Base-by-base conservation (phyloP, 805 yeast genomes). In the Cyberlindnera nakhonratchasimensis region DNA sequence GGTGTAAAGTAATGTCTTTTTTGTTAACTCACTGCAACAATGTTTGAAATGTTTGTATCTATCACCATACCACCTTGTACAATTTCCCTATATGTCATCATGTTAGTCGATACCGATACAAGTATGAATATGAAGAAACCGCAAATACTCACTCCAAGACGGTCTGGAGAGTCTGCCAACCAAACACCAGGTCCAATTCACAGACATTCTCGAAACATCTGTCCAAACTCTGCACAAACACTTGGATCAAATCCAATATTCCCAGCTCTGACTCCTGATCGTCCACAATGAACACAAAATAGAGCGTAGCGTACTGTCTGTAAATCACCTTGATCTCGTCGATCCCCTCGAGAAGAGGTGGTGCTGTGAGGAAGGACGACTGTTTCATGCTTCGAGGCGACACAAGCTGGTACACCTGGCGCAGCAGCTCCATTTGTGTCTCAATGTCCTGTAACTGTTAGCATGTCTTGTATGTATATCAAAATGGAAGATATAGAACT, bases 31-130 rank as follows among this genome's bases (percentile, higher is more conserved):
- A 31, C 76, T 2, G 78, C 79, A 6, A 93, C 96, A 26, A 93
- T 89, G 46, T 83, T 78, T 20, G 67, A 58, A 17, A 89, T 87
- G 52, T 82, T 87, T 2, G 98, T 90, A 60, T 93, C 99, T 28
- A 93, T 86, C 8, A 93, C 99, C 95, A 93, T 83, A 0, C 99
- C 99, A 20, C 98, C 99, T 61, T 93, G 98, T 1, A 93, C 82
- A 25, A 93, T 84, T 56, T 93, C 98, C 55, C 58, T 54, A 29
- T n/a, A 18, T 5, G 9, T 28, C 31, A 18, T 23, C n/a, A 23
- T 16, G 16, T 14, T 31, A 22, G 36, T 33, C 12, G 8, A 6
- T 31, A 29, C 6, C 26, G 11, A 9, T 28, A 14, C 9, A 29
- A 17, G 9, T n/a, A 8, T 14, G 7, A 6, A 16, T n/a, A 29